phyloP scores from a whole-genome alignment of 129 eudicot genomes.

The Daucus carota region DNA sequence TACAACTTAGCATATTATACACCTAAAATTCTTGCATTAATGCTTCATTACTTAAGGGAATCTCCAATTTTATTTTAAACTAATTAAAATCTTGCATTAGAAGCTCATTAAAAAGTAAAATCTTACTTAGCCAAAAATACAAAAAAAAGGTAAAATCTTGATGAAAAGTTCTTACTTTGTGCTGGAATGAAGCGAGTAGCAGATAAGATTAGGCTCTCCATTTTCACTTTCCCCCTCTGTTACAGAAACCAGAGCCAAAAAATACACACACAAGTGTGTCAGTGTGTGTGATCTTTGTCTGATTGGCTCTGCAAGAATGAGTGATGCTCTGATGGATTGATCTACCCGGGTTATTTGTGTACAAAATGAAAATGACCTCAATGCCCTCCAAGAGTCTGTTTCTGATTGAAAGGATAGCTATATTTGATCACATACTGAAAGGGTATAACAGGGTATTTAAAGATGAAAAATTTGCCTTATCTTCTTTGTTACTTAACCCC shows the following conservation, averaged over 20 bases:
- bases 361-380: slow-evolving; percentile 13
- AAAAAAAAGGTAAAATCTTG: neutral
- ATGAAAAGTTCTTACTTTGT: slow-evolving; percentile 34
- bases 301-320: slow-evolving; percentile 11
- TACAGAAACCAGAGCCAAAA: neutral
- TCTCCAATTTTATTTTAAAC: too few relatives aligned
- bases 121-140: too few relatives aligned
- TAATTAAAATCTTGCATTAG: too few relatives aligned
- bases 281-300: slow-evolving; percentile 11
- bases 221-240: slow-evolving; percentile 10
- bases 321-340: slow-evolving; percentile 29
- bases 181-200: slow-evolving; percentile 31
- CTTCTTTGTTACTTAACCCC: neutral
- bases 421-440: neutral
- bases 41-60: neutral
- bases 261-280: slow-evolving; percentile 13
- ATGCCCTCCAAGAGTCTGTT: slow-evolving; percentile 11
- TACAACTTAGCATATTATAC: neutral
- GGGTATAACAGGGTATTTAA: neutral
- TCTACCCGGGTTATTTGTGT: slow-evolving; percentile 12
- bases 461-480: slow-evolving; percentile 2
- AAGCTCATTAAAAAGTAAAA: too few relatives aligned
- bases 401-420: neutral
- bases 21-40: neutral
- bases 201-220: slow-evolving; percentile 53